Evolutionary conservation across 257 asterid species (phyloP).

Genomic region (Mitragyna speciosa): DNA sequence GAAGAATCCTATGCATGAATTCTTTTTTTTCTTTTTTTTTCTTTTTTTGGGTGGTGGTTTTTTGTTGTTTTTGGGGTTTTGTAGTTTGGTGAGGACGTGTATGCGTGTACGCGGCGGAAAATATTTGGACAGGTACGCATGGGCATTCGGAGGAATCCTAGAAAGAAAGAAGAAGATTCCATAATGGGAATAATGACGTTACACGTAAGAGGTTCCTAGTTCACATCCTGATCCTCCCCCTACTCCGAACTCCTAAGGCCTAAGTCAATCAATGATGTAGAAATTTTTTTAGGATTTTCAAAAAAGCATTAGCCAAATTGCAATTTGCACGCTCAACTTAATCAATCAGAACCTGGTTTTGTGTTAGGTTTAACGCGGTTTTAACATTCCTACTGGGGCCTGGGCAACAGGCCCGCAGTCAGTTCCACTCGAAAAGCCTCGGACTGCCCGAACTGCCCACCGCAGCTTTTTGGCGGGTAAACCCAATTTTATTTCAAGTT

Average conservation of each 20-base stretch:
- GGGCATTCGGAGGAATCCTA: constrained; percentile 35
- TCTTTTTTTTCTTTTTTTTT: no score
- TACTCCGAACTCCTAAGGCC: not conserved
- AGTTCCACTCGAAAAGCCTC: not conserved
- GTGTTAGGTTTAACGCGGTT: constrained; percentile 13
- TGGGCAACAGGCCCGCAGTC: not conserved
- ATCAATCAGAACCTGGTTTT: not conserved
- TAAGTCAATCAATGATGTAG: no score
- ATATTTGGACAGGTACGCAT: constrained; percentile 16
- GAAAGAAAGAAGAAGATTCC: constrained; percentile 27
- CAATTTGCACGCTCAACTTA: not conserved
- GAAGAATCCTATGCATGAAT: constrained; percentile 32
- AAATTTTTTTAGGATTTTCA: not conserved
- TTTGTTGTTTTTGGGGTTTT: no score
- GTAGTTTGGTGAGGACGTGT: no score
- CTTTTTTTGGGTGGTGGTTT: no score
- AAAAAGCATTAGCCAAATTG: not conserved
- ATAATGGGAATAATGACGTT: not conserved
- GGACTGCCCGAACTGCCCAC: constrained; percentile 30
- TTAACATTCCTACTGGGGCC: not conserved
- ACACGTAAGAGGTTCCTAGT: not conserved
- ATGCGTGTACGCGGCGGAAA: no score
- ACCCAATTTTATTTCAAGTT: not conserved
- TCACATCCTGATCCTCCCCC: not conserved
- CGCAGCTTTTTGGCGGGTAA: constrained; percentile 12